Evolutionary conservation across 1,139 yeast genomes (phyloP), one percentile per base, ranked within the genome.

Genomic region (Candida sp.): DNA sequence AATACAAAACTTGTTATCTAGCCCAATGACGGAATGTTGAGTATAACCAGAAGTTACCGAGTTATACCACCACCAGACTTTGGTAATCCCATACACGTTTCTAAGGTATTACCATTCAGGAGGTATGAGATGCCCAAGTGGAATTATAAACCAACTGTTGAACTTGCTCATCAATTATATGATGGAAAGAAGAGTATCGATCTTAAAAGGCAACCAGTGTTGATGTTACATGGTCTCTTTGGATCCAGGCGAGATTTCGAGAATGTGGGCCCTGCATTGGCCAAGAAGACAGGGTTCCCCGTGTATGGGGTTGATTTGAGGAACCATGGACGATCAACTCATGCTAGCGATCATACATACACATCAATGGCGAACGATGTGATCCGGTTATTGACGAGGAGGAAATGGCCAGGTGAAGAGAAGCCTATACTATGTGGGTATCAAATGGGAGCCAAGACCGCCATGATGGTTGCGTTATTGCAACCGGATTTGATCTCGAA

Each of bases 401-500:
- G 63, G n/a, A 45, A 53, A 1, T 58, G 64, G 53, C 43, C 49
- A 5, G 9, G 9, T 9, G 29, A 9, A 6, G 29, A 25, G 29
- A 52, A 58, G 29, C 66, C 64, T 11, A 61, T 69, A 9, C 47
- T 77, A 22, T 67, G 73, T 7, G 83, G 83, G 0, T 81, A 77
- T 51, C 75, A 79, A 22, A 68, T 78, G 70, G 83, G 83, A 0
- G 82, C 81, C 6, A 77, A 77, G 47, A 71, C 72, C 5, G 71
- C 79, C 5, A 76, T 77, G 81, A 45, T 73, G 43, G 66, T 71
- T 4, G 64, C 73, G 4, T 57, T 77, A 36, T 51, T 58, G 39
- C 53, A 58, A 39, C 80, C 81, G 1, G 66, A 66, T 4, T 45
- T 66, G 39, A 61, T 76, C 5, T 53, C 60, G 21, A 61, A 68